Base-by-base conservation (phyloP, 176 grass and related monocot genomes). In the Elaeis guineensis region DNA sequence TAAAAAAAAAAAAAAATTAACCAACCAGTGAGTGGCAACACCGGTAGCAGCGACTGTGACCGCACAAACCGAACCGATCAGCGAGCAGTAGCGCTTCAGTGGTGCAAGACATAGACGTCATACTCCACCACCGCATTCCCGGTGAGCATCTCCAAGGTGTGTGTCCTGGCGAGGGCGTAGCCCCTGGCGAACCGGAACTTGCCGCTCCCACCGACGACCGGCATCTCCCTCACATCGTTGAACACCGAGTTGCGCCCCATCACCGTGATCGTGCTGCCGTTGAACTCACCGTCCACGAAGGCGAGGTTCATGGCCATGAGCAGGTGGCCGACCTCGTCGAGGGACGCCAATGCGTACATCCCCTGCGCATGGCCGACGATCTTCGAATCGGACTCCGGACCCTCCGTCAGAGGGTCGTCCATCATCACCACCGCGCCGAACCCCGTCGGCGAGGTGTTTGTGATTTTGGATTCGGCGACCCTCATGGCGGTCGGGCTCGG, bases 51-150 rank as follows among this genome's bases (percentile, higher is more conserved):
- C 0, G 7, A 44, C 35, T 0, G 35, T 6, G 35, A 44, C 35
- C 8, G 0, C 35, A 6, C 9, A 12, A 0, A 12, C 11, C 35
- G 9, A 44, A 9, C 9, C 5, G 0, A 3, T 44, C 35, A 9
- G 35, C 35, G 14, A 14, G 1, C 35, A 44, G 35, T 11, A 44
- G 7, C 35, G 0, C 9, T 14, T 44, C 11, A 44, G 6, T 44
- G 35, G 65, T 52, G 16, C 71, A 58, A 24, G 23, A 89, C 19
- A 49, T 78, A 74, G 21, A 89, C 44, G 23, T 81, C 77, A 25
- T 84, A 75, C 81, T 90, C 75, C 2, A 90, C 82, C 8, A 82
- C 86, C 82, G 2, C 35, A 44, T 44, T 44, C 35, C 86, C 82
- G 1, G 29, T 64, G 32, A 50, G 59, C 23, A 85, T 75, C 61